Conservation (phyloP, 148 eudicot species). For the Fagopyrum esculentum region DNA sequence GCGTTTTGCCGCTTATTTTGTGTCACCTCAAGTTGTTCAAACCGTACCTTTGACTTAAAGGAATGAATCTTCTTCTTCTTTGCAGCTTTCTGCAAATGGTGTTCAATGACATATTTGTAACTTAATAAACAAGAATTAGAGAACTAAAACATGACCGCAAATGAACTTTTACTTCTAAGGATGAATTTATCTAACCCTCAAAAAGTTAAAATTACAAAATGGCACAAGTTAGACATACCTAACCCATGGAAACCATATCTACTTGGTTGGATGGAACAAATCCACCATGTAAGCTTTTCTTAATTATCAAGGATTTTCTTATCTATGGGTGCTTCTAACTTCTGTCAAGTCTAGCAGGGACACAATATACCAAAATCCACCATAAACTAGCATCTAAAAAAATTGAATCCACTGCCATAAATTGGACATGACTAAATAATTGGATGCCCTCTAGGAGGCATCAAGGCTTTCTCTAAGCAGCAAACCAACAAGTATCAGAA, state of each 20-base stretch:
- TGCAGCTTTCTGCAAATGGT: slow-evolving; percentile 58
- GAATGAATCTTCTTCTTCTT: slow-evolving; percentile 93
- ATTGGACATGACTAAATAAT: no score
- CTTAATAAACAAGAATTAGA: neutral
- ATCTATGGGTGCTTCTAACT: no score
- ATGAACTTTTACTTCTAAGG: neutral
- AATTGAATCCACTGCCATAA: no score
- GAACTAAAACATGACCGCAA: neutral
- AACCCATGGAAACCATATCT: neutral
- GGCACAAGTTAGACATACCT: neutral
- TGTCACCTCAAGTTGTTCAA: slow-evolving; percentile 79
- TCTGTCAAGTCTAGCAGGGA: no score
- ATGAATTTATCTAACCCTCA: neutral
- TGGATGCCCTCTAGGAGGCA: no score
- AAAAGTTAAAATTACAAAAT: neutral
- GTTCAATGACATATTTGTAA: neutral
- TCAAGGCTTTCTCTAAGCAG: no score
- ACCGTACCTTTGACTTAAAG: slow-evolving; percentile 87
- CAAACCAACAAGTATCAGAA: no score
- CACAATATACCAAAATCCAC: no score
- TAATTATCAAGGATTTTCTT: no score
- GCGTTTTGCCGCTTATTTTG: slow-evolving; percentile 97
- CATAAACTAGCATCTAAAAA: no score
- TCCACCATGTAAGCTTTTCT: no score
- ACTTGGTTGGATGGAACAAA: neutral